Evolutionary conservation across 208 protist species (phyloP).

Genomic region (Ichthyophonus hoferi): DNA sequence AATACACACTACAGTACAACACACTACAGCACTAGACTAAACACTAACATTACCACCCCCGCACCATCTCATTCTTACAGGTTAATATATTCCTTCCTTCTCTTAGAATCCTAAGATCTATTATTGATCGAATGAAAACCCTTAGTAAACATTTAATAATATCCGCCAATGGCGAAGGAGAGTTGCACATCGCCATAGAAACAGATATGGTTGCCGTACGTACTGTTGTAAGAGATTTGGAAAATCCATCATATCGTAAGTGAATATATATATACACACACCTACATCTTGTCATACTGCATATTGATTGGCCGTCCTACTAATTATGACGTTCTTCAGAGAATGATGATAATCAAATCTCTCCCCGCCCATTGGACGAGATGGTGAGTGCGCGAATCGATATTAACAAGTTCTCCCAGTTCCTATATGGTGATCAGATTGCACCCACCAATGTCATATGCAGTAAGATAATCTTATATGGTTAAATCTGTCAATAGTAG

Average conservation of each 20-base stretch:
- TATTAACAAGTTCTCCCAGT: constrained; percentile 27
- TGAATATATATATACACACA: no score
- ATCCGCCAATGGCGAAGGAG: constrained; percentile 10
- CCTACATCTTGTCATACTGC: no score
- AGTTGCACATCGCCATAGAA: constrained; percentile 4
- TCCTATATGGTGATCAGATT: constrained; percentile 2
- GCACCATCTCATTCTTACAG: not conserved
- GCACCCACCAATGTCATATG: constrained; percentile 13
- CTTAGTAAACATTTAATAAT: not conserved
- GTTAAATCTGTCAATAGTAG: no score
- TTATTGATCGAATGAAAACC: constrained; percentile 28
- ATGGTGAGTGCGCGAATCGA: constrained; percentile 15
- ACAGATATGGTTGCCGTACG: not conserved
- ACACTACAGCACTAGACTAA: no score
- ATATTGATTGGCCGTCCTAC: no score
- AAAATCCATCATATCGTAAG: constrained; percentile 4
- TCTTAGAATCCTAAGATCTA: constrained; percentile 5
- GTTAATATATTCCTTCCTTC: constrained; percentile 14
- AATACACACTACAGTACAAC: no score
- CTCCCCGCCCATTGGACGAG: not conserved
- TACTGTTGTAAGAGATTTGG: not conserved
- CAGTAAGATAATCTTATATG: no score
- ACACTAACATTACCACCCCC: no score
- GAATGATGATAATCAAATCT: not conserved
- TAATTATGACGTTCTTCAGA: no score